Evolutionary conservation across 148 eudicot genomes (phyloP).

Genomic region (Simmondsia chinensis): DNA sequence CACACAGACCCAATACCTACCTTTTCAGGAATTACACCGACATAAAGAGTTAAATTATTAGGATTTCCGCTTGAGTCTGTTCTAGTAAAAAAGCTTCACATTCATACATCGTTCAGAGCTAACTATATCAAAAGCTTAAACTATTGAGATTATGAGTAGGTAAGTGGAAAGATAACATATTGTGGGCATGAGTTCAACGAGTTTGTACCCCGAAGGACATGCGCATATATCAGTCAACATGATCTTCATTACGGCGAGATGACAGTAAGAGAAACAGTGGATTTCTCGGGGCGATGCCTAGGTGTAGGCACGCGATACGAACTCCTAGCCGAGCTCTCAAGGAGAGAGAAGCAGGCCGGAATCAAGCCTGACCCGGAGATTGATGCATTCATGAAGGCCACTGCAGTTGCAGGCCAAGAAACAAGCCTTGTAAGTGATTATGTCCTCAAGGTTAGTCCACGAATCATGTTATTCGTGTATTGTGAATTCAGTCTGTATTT

Average conservation of each 20-base stretch:
- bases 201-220: conserved; percentile 70
- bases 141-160: conserved; percentile 15
- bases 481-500: no score
- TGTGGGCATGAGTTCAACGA: conserved; percentile 70
- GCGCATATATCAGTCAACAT: conserved; percentile 71
- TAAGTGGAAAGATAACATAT: conserved; percentile 57
- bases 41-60: no score
- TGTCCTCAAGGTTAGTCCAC: conserved; percentile 50
- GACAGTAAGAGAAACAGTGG: conserved; percentile 83
- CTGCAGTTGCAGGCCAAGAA: conserved; percentile 44
- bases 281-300: conserved; percentile 69
- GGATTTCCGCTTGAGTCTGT: no score
- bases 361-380: conserved; percentile 65
- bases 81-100: no score
- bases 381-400: conserved; percentile 80
- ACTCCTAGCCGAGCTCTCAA: conserved; percentile 35
- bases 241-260: conserved; percentile 78
- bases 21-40: no score
- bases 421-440: conserved; percentile 63
- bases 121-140: no score
- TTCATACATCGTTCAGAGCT: no score
- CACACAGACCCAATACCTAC: no score
- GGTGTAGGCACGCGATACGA: conserved; percentile 71
- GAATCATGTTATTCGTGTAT: neutral
- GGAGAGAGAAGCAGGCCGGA: conserved; percentile 58